Conservation (phyloP, 345 rosid species). For the Arabis alpina region DNA sequence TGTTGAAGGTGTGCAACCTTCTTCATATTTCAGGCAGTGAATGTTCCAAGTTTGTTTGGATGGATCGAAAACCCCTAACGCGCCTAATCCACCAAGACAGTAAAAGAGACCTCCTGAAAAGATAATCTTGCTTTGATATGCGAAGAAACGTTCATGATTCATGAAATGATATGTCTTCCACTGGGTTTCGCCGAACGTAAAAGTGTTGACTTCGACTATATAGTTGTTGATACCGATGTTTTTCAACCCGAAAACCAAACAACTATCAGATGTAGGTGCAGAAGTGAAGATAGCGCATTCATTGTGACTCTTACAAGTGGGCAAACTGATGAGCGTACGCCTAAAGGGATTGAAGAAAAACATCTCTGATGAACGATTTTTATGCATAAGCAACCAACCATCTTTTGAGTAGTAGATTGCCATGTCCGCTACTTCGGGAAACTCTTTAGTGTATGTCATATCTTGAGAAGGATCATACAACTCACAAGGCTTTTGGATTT, state of each 20-base stretch:
- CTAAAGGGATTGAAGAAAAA: constrained; percentile 69
- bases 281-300: constrained; percentile 55
- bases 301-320: constrained; percentile 50
- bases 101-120: neutral
- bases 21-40: neutral
- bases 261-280: constrained; percentile 53
- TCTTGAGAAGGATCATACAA: constrained; percentile 60
- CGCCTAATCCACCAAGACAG: constrained; percentile 3
- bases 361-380: constrained; percentile 44
- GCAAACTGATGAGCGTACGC: constrained; percentile 47
- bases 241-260: constrained; percentile 57
- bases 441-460: constrained; percentile 50
- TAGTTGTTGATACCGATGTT: constrained; percentile 42
- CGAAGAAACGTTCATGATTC: neutral
- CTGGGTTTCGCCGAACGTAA: constrained; percentile 46
- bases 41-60: neutral
- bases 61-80: neutral
- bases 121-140: neutral
- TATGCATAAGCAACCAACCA: constrained; percentile 62
- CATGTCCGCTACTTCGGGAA: constrained; percentile 57
- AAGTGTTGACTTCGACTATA: constrained; percentile 58
- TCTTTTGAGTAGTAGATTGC: constrained; percentile 60
- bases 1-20: too few relatives aligned
- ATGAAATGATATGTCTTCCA: constrained; percentile 46
- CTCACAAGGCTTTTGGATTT: constrained; percentile 42